Evolutionary conservation across 768 basidiomycete species (phyloP).

Genomic region (Crucibulum laeve): DNA sequence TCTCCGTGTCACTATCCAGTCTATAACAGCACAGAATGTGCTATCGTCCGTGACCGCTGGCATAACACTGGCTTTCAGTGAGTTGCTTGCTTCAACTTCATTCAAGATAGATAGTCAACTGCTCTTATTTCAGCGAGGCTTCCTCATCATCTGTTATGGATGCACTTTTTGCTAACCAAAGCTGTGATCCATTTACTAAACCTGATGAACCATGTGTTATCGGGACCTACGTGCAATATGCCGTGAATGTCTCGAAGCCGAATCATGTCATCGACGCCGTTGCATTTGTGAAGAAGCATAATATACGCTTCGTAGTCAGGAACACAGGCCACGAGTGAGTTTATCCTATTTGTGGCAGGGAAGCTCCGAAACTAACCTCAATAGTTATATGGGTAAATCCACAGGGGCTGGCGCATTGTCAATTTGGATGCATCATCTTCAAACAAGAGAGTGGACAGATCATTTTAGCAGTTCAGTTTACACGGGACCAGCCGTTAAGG

Average conservation of each 20-base stretch:
- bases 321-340: conserved; percentile 14
- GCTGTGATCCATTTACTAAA: conserved; percentile 14
- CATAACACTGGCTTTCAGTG: background rate
- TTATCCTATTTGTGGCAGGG: too few relatives aligned
- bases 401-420: background rate
- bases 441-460: background rate
- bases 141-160: conserved; percentile 14
- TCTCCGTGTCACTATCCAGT: background rate
- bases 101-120: background rate
- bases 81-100: background rate
- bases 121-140: conserved; percentile 3
- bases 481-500: background rate
- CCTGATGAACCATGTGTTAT: conserved; percentile 7
- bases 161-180: conserved; percentile 13
- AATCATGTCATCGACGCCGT: conserved; percentile 7
- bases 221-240: conserved; percentile 14
- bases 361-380: background rate
- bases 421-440: background rate
- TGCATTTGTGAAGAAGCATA: conserved; percentile 11
- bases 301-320: conserved; percentile 13
- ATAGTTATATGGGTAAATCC: conserved; percentile 1
- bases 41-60: background rate
- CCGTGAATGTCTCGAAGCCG: background rate
- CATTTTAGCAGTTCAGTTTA: background rate
- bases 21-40: background rate